Percentiles rank a stretch among this genome's conserved stretches.
Conservation (phyloP, 352 stramenopile genomes). For the Globisporangium apiculatum region DNA sequence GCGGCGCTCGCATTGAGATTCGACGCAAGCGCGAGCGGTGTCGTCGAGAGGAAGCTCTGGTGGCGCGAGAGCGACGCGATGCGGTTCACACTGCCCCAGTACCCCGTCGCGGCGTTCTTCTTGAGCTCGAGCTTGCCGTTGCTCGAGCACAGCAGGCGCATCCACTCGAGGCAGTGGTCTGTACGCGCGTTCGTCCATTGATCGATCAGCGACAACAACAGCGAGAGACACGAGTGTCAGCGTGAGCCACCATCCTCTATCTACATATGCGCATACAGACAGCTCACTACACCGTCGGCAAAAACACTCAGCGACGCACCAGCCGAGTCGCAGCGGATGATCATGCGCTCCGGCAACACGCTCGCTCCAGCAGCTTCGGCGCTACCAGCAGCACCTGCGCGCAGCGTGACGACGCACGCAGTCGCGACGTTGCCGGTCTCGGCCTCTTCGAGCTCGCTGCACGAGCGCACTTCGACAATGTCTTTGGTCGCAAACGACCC, state of each 20-base stretch:
- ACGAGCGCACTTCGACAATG: slow-evolving; percentile 73
- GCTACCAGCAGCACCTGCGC: slow-evolving; percentile 7
- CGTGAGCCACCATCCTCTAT: not conserved
- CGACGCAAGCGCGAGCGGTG: slow-evolving; percentile 32
- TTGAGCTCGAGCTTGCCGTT: slow-evolving; percentile 86
- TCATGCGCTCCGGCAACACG: slow-evolving; percentile 38
- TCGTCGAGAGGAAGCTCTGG: slow-evolving; percentile 74
- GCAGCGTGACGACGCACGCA: slow-evolving; percentile 55
- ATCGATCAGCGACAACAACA: not conserved
- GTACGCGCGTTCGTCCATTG: not conserved
- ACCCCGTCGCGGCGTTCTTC: slow-evolving; percentile 79
- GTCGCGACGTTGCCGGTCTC: slow-evolving; percentile 49
- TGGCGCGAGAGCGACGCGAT: slow-evolving; percentile 79
- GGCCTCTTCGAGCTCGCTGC: slow-evolving; percentile 61
- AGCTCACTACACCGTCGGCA: not conserved
- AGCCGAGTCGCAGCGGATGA: slow-evolving; percentile 77
- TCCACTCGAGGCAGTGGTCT: slow-evolving; percentile 87
- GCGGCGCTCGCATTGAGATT: slow-evolving; percentile 18
- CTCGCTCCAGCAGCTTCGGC: slow-evolving; percentile 8
- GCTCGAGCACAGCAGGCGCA: slow-evolving; percentile 75
- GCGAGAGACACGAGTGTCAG: not conserved
- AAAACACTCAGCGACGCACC: slow-evolving; percentile 28
- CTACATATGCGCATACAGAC: not conserved
- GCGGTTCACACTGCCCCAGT: slow-evolving; percentile 83
- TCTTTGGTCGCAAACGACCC: slow-evolving; percentile 77